These are phyloP conservation scores for Myriosclerotinia duriaeana DNA, from an alignment of 2,329 filamentous ascomycete species.

Conservation along the genomic window DNA sequence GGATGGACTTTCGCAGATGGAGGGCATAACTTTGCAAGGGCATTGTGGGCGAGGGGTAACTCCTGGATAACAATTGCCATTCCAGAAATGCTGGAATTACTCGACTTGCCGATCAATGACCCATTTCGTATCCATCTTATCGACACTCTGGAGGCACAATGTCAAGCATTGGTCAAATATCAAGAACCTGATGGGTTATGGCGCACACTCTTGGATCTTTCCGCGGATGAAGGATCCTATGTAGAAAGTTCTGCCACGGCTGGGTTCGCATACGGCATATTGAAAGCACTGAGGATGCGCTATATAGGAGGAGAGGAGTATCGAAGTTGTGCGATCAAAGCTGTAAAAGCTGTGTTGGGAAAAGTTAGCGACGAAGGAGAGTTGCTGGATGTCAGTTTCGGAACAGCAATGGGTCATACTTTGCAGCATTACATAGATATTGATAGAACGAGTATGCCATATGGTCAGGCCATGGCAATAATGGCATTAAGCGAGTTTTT, in stretches of 20 bases:
- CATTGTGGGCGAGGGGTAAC: conserved; percentile 61
- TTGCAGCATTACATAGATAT: conserved; percentile 79
- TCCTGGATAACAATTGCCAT: conserved; percentile 81
- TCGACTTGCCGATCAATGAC: conserved; percentile 60
- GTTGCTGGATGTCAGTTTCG: conserved; percentile 72
- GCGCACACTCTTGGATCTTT: conserved; percentile 71
- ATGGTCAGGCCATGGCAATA: conserved; percentile 81
- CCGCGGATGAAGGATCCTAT: conserved; percentile 67
- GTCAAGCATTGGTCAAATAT: conserved; percentile 58
- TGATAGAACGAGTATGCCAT: conserved; percentile 75
- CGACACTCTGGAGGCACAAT: conserved; percentile 67
- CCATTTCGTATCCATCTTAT: conserved; percentile 57
- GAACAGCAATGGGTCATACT: conserved; percentile 72
- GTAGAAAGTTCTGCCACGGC: conserved; percentile 75
- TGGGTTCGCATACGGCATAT: conserved; percentile 76
- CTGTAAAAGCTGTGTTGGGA: conserved; percentile 64
- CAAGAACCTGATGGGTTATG: conserved; percentile 67
- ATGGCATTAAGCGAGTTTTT: conserved; percentile 76
- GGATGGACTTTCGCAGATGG: conserved; percentile 75
- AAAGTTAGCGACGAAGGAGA: conserved; percentile 68
- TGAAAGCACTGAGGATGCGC: conserved; percentile 69
- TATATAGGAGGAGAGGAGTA: conserved; percentile 63
- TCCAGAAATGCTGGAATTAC: conserved; percentile 74
- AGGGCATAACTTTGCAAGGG: conserved; percentile 61
- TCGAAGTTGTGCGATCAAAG: conserved; percentile 60